These are phyloP conservation scores for Diaporthe sp. DNA, from an alignment of 2,329 filamentous ascomycete genomes.

Conservation along the genomic window DNA sequence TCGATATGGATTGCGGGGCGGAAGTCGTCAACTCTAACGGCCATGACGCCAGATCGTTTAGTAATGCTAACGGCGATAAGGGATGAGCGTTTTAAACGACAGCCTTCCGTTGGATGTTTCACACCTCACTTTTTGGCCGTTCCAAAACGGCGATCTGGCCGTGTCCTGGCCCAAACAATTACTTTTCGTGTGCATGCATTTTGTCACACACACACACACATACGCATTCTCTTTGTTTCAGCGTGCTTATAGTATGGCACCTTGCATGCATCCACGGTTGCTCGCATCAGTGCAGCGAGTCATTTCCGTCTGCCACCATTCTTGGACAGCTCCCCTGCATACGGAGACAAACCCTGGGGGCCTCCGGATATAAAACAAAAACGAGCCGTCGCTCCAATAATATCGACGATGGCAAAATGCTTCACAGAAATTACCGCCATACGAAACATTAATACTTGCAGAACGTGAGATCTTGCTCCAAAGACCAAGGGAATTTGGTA, in stretches of 20 bases:
- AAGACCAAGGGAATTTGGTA: too few relatives aligned
- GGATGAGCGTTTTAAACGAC: background rate
- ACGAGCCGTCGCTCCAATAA: too few relatives aligned
- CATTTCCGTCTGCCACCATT: background rate
- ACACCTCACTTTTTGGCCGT: background rate
- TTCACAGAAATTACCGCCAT: background rate
- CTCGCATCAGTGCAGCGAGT: too few relatives aligned
- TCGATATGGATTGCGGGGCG: slow-evolving; percentile 16
- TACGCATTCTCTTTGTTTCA: too few relatives aligned
- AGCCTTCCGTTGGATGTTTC: background rate
- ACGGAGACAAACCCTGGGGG: background rate
- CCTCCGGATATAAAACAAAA: background rate
- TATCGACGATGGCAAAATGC: too few relatives aligned
- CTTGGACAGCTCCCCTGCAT: too few relatives aligned
- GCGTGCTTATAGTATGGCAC: background rate
- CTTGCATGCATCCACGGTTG: too few relatives aligned
- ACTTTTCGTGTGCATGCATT: background rate
- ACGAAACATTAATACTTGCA: background rate
- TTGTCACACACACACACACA: background rate
- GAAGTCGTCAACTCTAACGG: slow-evolving; percentile 25
- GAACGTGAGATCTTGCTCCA: too few relatives aligned
- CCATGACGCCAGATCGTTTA: slow-evolving; percentile 26
- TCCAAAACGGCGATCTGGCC: background rate
- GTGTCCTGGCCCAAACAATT: background rate
- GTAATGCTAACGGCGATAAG: slow-evolving; percentile 30